Evolutionary conservation across 805 yeast species (phyloP).

Genomic region (Blastobotrys mokoenaii): DNA sequence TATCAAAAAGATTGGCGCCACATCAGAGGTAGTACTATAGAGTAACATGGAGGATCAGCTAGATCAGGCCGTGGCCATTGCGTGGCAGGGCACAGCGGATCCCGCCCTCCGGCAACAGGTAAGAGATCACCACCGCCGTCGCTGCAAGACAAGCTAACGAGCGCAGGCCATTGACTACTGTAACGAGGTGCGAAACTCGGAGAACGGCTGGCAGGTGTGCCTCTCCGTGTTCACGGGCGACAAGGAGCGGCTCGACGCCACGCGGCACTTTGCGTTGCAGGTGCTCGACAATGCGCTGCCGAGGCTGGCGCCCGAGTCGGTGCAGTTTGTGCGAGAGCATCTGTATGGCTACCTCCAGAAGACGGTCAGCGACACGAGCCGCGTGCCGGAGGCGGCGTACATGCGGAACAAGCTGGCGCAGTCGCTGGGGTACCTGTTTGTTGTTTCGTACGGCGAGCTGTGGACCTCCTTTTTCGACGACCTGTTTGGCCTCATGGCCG

Average conservation of each 20-base stretch:
- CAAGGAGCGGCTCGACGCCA: constrained; percentile 40
- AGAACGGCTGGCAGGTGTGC: constrained; percentile 41
- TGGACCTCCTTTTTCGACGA: constrained; percentile 49
- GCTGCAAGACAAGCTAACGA: neutral
- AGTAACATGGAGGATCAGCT: constrained; percentile 49
- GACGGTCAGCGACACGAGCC: constrained; percentile 17
- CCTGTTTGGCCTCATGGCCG: constrained; percentile 32
- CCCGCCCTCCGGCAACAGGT: constrained; percentile 51
- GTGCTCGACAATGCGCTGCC: constrained; percentile 53
- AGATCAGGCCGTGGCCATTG: constrained; percentile 81
- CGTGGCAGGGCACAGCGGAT: constrained; percentile 63
- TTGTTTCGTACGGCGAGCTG: constrained; percentile 37
- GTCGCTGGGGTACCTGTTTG: constrained; percentile 44
- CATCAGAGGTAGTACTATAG: neutral
- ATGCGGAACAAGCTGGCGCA: constrained; percentile 52
- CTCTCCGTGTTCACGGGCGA: constrained; percentile 32
- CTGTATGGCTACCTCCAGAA: constrained; percentile 39
- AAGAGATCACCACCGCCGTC: constrained; percentile 3
- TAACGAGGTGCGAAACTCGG: constrained; percentile 35
- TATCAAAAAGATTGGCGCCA: too few relatives aligned
- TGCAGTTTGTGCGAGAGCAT: constrained; percentile 37
- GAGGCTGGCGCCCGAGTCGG: constrained; percentile 37
- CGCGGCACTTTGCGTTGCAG: constrained; percentile 61
- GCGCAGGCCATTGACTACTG: constrained; percentile 36
- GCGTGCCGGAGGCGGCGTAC: constrained; percentile 32